Percentiles rank a stretch among this genome's conserved stretches.
These are phyloP conservation scores for Musa itinerans DNA, from an alignment of 176 grass and related monocot genomes.

Conservation along the genomic window DNA sequence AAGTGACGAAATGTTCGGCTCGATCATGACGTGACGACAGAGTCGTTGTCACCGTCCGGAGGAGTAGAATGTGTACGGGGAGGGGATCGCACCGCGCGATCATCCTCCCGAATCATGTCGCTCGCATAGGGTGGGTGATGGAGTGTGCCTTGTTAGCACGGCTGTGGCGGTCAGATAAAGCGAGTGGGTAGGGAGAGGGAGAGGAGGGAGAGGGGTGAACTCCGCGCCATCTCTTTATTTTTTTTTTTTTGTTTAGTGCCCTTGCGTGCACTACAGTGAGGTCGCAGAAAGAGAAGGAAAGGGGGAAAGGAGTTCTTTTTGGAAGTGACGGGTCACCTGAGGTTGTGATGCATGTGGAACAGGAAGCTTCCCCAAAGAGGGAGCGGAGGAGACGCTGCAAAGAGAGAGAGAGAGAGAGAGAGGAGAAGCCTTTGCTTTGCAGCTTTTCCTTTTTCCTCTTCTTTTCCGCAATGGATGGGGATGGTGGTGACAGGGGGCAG, in stretches of 20 bases:
- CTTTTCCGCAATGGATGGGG: neutral
- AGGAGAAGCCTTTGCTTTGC: neutral
- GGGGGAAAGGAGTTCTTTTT: neutral
- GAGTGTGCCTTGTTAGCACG: too few relatives aligned
- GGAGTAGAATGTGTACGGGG: neutral
- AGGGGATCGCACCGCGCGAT: neutral
- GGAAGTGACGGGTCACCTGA: neutral
- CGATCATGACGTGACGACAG: neutral
- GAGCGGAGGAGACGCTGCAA: neutral
- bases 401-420: neutral
- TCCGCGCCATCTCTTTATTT: neutral
- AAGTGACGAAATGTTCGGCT: neutral
- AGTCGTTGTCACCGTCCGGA: neutral
- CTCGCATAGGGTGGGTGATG: too few relatives aligned
- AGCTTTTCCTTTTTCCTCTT: neutral
- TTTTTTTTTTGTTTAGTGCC: too few relatives aligned
- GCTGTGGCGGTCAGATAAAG: too few relatives aligned
- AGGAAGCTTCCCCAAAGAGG: conserved; percentile 6
- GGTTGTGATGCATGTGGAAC: neutral
- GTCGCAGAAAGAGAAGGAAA: neutral
- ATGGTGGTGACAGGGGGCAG: neutral
- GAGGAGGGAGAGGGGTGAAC: neutral
- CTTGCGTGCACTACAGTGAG: neutral
- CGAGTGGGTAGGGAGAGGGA: neutral
- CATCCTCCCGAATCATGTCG: neutral